Evolutionary conservation across 257 asterid genomes (phyloP).

Genomic region (Solanum raphanifolium): DNA sequence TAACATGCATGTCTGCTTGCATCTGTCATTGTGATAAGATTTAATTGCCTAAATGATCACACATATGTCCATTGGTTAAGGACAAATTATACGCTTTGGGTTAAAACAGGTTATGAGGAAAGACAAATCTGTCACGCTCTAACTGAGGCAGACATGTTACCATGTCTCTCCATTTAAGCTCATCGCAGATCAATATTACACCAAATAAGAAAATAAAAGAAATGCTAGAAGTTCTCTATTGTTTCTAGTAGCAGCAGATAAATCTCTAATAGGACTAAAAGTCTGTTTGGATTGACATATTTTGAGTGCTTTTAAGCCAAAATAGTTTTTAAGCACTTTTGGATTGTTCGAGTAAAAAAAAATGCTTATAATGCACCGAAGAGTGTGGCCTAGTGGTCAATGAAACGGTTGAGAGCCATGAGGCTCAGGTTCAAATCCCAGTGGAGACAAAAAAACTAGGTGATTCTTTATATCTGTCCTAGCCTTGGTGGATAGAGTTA

Average conservation of each 20-base stretch:
- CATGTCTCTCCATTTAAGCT: neutral
- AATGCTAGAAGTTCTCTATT: neutral
- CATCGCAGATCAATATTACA: neutral
- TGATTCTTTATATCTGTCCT: too few relatives aligned
- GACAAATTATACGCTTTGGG: neutral
- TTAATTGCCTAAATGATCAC: neutral
- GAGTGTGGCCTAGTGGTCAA: neutral
- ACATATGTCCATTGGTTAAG: neutral
- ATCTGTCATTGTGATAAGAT: neutral
- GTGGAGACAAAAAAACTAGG: neutral
- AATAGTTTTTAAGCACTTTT: neutral
- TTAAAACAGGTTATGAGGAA: neutral
- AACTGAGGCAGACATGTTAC: neutral
- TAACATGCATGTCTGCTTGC: neutral
- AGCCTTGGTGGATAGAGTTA: too few relatives aligned
- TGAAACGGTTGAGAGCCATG: neutral
- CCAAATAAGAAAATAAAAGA: neutral
- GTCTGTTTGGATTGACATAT: neutral
- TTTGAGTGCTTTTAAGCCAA: neutral
- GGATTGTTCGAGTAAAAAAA: neutral
- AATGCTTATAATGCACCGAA: neutral
- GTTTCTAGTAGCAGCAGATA: neutral
- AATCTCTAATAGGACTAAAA: neutral
- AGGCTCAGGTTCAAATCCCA: neutral
- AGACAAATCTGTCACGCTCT: neutral